Evolutionary conservation across 2,329 filamentous ascomycete genomes (phyloP).

Genomic region (Myriosclerotinia curreyana): DNA sequence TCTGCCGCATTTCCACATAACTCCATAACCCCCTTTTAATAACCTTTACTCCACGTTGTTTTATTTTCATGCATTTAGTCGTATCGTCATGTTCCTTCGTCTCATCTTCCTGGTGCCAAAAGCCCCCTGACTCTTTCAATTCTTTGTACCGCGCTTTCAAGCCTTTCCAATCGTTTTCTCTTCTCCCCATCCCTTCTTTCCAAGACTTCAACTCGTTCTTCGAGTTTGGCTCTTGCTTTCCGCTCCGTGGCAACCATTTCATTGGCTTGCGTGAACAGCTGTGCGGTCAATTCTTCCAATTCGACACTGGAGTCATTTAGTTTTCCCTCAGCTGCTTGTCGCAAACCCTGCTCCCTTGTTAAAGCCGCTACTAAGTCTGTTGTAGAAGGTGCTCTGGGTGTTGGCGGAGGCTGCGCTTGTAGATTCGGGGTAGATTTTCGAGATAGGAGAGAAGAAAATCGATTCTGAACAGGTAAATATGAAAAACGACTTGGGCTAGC

Average conservation of each 20-base stretch:
- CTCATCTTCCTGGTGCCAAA: conserved; percentile 42
- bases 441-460: conserved; percentile 47
- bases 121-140: conserved; percentile 68
- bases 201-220: conserved; percentile 65
- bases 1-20: conserved; percentile 29
- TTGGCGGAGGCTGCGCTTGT: conserved; percentile 28
- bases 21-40: conserved; percentile 25
- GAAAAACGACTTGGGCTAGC: conserved; percentile 33
- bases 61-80: conserved; percentile 7
- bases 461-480: conserved; percentile 37
- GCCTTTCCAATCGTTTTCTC: conserved; percentile 60
- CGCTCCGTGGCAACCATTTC: conserved; percentile 82
- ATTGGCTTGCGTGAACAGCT: conserved; percentile 78
- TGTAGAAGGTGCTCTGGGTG: conserved; percentile 33
- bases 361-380: conserved; percentile 60
- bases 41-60: conserved; percentile 20
- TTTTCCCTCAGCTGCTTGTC: conserved; percentile 66
- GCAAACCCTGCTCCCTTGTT: conserved; percentile 62
- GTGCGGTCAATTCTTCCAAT: conserved; percentile 73
- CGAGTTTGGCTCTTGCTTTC: conserved; percentile 65
- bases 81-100: conserved; percentile 3
- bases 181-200: conserved; percentile 71
- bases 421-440: conserved; percentile 49
- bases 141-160: conserved; percentile 68
- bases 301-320: conserved; percentile 66